phyloP scores from a whole-genome alignment of 495 filamentous ascomycete species.

The Tuber umbilicatum region DNA sequence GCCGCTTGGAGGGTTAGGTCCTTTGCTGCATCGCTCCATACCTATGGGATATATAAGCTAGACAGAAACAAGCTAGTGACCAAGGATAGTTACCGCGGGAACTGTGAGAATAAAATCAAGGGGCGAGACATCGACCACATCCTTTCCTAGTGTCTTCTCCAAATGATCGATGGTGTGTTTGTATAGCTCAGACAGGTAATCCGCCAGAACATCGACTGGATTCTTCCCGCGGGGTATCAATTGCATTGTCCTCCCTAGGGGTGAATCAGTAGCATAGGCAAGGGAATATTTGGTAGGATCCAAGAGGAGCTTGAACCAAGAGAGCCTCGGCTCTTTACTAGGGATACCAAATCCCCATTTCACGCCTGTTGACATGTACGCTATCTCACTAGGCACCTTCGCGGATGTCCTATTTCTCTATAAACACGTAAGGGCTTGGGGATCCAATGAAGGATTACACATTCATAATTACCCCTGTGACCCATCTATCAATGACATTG shows the following conservation, averaged over 20 bases:
- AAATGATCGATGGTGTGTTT: conserved; percentile 45
- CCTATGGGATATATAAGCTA: conserved; percentile 10
- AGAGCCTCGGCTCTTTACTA: conserved; percentile 20
- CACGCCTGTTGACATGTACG: conserved; percentile 19
- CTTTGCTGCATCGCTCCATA: conserved; percentile 53
- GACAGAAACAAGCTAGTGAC: background rate
- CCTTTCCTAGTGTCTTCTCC: conserved; percentile 42
- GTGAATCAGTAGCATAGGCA: conserved; percentile 11
- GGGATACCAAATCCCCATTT: conserved; percentile 48
- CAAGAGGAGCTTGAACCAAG: conserved; percentile 46
- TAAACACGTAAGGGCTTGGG: background rate
- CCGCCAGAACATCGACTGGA: conserved; percentile 42
- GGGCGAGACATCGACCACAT: conserved; percentile 35
- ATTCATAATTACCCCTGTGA: conserved; percentile 16
- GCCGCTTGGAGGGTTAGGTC: conserved; percentile 48
- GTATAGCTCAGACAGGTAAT: conserved; percentile 48
- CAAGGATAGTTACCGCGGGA: conserved; percentile 43
- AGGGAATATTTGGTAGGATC: conserved; percentile 37
- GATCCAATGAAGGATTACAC: background rate
- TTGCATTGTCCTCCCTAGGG: conserved; percentile 22
- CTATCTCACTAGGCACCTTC: conserved; percentile 28
- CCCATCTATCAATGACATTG: conserved; percentile 28
- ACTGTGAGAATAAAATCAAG: conserved; percentile 50
- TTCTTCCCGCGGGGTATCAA: conserved; percentile 27
- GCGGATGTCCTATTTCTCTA: conserved; percentile 16